phyloP scores from a whole-genome alignment of 2,329 filamentous ascomycete species.

The Lachnellula cervina region DNA sequence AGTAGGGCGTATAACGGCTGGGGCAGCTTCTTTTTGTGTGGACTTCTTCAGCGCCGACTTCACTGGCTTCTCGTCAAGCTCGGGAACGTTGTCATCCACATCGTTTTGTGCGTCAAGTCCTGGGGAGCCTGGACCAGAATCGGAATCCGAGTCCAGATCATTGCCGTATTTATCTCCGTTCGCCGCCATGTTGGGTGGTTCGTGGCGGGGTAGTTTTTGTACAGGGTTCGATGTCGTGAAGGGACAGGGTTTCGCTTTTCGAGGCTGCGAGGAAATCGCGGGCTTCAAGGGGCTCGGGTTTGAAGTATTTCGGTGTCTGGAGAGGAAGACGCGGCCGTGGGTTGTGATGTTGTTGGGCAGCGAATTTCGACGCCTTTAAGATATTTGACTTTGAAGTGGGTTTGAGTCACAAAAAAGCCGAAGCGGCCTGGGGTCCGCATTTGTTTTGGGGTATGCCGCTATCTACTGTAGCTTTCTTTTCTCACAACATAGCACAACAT shows the following conservation, averaged over 20 bases:
- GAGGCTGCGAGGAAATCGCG: neutral
- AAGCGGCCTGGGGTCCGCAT: neutral
- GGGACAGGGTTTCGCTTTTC: neutral
- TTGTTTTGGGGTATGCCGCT: no score
- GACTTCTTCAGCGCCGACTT: conserved; percentile 88
- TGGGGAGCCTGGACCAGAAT: conserved; percentile 54
- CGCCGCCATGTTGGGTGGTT: conserved; percentile 30
- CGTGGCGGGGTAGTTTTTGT: conserved; percentile 3
- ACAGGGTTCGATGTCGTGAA: conserved; percentile 6
- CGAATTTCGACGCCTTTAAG: neutral
- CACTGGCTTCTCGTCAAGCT: conserved; percentile 56
- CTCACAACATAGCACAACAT: neutral
- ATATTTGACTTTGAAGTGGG: neutral
- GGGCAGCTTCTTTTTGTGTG: conserved; percentile 48
- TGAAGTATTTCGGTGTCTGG: neutral
- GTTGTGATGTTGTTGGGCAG: neutral
- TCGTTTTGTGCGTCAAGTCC: conserved; percentile 41
- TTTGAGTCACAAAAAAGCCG: neutral
- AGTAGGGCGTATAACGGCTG: conserved; percentile 55
- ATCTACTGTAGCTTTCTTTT: no score
- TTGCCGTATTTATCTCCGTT: conserved; percentile 62
- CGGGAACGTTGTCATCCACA: conserved; percentile 53
- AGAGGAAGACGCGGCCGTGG: neutral
- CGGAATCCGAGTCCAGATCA: conserved; percentile 68
- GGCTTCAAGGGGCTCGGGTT: neutral